Percentiles rank a stretch among this genome's conserved stretches.
Conservation (phyloP, 2,329 filamentous ascomycete species). For the Stagonosporopsis cucurbitacearum region DNA sequence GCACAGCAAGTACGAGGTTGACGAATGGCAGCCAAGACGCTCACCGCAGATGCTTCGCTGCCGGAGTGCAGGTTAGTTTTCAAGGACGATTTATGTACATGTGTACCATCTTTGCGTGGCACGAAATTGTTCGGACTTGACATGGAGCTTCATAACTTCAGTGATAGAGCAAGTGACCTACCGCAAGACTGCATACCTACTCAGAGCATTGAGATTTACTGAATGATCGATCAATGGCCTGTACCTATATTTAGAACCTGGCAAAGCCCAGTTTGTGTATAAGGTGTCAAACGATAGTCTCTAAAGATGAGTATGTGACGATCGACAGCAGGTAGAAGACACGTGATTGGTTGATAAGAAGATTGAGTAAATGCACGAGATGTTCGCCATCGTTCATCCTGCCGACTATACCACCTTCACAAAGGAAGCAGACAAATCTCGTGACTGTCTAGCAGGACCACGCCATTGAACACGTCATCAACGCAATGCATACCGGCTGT, state of each 20-base stretch:
- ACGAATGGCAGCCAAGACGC: slow-evolving; percentile 17
- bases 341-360: background rate
- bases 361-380: background rate
- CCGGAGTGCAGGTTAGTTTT: background rate
- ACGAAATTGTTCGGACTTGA: background rate
- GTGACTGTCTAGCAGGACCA: background rate
- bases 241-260: background rate
- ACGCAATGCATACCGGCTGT: background rate
- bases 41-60: slow-evolving; percentile 4
- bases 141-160: background rate
- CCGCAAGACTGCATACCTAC: background rate
- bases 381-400: background rate
- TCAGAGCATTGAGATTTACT: background rate
- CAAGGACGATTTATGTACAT: background rate
- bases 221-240: background rate
- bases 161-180: background rate
- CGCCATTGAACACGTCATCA: background rate
- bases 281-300: background rate
- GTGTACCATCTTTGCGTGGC: background rate
- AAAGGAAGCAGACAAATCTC: background rate
- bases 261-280: background rate
- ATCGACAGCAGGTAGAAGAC: background rate
- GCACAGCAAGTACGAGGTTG: slow-evolving; percentile 35
- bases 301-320: background rate
- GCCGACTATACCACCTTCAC: background rate